phyloP scores from a whole-genome alignment of 352 stramenopile species.

The Saprolegnia parasitica region DNA sequence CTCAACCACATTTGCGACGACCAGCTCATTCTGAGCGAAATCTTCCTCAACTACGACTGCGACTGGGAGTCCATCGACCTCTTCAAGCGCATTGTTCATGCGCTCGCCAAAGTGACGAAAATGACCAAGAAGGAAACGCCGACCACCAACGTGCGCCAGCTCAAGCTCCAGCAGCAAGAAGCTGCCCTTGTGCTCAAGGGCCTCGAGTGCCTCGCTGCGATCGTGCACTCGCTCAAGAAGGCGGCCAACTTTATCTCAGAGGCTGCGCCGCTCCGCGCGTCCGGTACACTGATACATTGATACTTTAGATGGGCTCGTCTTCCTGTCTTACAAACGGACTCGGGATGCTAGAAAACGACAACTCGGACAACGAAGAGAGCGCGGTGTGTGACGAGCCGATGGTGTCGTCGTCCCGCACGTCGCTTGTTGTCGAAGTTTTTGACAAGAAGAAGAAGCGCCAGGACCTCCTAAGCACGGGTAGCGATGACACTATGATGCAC shows the following conservation, averaged over 20 bases:
- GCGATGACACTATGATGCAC: not conserved
- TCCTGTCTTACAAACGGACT: not conserved
- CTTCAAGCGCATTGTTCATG: conserved; percentile 97
- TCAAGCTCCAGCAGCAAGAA: conserved; percentile 72
- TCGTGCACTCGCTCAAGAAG: conserved; percentile 90
- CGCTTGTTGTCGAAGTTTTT: conserved; percentile 67
- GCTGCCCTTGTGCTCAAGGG: conserved; percentile 70
- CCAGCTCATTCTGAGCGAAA: conserved; percentile 91
- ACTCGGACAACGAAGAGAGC: conserved; percentile 25
- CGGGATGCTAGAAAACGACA: conserved; percentile 28
- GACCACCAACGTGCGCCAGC: conserved; percentile 38
- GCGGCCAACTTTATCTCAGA: conserved; percentile 64
- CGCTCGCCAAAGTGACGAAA: conserved; percentile 94
- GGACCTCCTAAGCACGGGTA: conserved; percentile 35
- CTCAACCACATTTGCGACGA: conserved; percentile 95
- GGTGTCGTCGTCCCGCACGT: conserved; percentile 9
- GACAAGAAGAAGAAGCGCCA: conserved; percentile 84
- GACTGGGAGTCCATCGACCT: conserved; percentile 96
- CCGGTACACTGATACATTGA: conserved; percentile 16
- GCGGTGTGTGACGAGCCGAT: conserved; percentile 16
- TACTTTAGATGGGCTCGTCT: conserved; percentile 31
- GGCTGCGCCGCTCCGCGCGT: conserved; percentile 19
- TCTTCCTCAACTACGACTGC: conserved; percentile 99
- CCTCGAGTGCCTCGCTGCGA: conserved; percentile 92
- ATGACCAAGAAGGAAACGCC: conserved; percentile 61